Conservation (phyloP, 768 basidiomycete genomes). For the Mycena vulgaris region DNA sequence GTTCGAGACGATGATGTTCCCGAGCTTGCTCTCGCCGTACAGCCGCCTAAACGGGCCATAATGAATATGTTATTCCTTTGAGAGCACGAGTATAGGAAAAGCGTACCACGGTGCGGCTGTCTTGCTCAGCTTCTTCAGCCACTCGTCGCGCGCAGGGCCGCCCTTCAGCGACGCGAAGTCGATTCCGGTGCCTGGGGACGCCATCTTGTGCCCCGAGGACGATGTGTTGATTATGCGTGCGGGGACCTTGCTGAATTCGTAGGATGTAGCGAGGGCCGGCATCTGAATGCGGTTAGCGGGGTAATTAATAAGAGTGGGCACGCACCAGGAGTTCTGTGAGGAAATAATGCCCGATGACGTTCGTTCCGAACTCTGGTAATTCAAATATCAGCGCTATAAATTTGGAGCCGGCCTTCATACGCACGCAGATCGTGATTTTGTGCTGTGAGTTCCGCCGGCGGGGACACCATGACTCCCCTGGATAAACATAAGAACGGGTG, state of each 20-base stretch:
- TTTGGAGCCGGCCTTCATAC: too few relatives aligned
- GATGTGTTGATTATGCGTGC: constrained; percentile 47
- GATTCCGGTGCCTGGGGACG: constrained; percentile 6
- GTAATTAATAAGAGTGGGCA: too few relatives aligned
- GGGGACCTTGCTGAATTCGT: constrained; percentile 4
- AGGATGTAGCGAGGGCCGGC: constrained; percentile 21
- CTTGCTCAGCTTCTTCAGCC: constrained; percentile 17
- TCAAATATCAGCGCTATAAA: too few relatives aligned
- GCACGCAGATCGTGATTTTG: too few relatives aligned
- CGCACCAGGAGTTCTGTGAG: too few relatives aligned
- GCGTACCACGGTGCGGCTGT: neutral
- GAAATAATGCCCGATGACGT: too few relatives aligned
- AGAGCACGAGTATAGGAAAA: neutral
- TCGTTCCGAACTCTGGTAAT: too few relatives aligned
- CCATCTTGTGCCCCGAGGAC: constrained; percentile 29
- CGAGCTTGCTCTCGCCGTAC: constrained; percentile 33
- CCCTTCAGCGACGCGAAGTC: constrained; percentile 21
- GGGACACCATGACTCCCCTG: too few relatives aligned
- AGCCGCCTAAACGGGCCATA: constrained; percentile 5
- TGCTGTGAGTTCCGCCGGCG: too few relatives aligned
- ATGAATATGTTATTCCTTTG: neutral
- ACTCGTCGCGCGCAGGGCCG: constrained; percentile 24
- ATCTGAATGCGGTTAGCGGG: neutral
- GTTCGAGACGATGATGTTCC: constrained; percentile 30
- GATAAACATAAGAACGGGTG: too few relatives aligned